Evolutionary conservation across 2,329 filamentous ascomycete species (phyloP).

Genomic region (Calonectria montana): DNA sequence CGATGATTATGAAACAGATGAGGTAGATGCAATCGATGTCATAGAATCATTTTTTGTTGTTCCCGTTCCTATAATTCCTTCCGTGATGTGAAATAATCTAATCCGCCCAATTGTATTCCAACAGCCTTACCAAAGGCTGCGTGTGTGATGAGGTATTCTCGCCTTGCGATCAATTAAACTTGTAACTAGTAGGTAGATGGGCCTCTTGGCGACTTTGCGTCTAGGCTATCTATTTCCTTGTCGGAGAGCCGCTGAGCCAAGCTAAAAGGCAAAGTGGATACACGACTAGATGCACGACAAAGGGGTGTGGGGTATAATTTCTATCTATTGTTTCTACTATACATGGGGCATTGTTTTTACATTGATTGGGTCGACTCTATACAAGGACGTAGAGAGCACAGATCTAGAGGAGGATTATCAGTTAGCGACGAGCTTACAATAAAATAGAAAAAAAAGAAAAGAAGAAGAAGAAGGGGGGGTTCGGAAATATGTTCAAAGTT

Average conservation of each 20-base stretch:
- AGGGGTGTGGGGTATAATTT: background rate
- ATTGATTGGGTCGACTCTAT: conserved; percentile 37
- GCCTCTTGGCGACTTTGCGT: too few relatives aligned
- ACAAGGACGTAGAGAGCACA: conserved; percentile 66
- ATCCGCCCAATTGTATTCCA: background rate
- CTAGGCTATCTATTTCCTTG: too few relatives aligned
- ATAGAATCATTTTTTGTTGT: conserved; percentile 32
- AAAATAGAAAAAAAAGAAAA: background rate
- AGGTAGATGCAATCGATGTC: conserved; percentile 52
- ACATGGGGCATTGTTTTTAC: background rate
- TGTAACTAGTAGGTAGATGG: too few relatives aligned
- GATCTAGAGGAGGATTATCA: conserved; percentile 55
- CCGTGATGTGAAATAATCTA: background rate
- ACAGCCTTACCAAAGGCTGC: background rate
- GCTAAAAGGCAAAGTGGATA: too few relatives aligned
- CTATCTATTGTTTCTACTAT: conserved; percentile 1
- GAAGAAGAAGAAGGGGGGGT: conserved; percentile 29
- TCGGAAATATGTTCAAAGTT: background rate
- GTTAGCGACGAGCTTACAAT: background rate
- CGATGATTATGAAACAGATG: conserved; percentile 50
- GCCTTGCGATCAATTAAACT: background rate
- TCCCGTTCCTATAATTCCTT: background rate
- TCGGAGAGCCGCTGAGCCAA: too few relatives aligned
- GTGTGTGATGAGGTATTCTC: background rate
- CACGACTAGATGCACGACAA: background rate